Base-by-base conservation (phyloP, 495 filamentous ascomycete species). In the Podospora bellae-mahoneyi region DNA sequence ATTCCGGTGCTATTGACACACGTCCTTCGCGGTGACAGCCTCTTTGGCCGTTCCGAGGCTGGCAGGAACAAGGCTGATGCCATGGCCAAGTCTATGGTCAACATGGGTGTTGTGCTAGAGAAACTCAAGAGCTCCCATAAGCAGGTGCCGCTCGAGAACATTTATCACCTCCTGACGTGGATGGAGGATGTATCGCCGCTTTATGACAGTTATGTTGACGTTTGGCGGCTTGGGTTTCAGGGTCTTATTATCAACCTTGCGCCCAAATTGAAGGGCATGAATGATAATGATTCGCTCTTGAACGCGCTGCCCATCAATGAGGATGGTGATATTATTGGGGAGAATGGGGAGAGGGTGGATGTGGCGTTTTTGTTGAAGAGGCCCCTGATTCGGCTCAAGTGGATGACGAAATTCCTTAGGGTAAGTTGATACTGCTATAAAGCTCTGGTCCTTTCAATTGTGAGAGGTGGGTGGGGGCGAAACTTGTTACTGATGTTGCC, bases 201-300 rank as follows among this genome's bases (percentile, higher is more conserved):
- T 13, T 99, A 99, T 76, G 83, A 88, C 53, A 90, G 95, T 69
- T 99, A 98, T 76, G 84, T 99, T 26, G 87, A 87, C 67, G 89
- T 91, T 53, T 99, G 95, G 95, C 85, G 94, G 60, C 85, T 97
- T 65, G 95, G 95, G 4, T 99, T 99, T 78, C 90, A 97, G 72
- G 94, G 96, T 78, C 89, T 98, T 23, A 90, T 98, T 65, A 91
- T 99, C 72, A 97, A 95, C 72, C 85, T 99, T 28, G 93, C 92
- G 10, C 90, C 93, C 9, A 85, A 85, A 19, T 83, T 84, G 54
- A 87, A 73, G 16, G 61, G 34, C 6, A 69, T 73, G 68, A 73
- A 86, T 79, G 78, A 84, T 74, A 66, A 84, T 77, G 71, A 88
- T 80, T 70, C 89, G 2, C 81, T 91, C 32, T 83, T 91, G 69